Conservation (phyloP, 202 grass and related monocot genomes). For the Panicum virgatum region DNA sequence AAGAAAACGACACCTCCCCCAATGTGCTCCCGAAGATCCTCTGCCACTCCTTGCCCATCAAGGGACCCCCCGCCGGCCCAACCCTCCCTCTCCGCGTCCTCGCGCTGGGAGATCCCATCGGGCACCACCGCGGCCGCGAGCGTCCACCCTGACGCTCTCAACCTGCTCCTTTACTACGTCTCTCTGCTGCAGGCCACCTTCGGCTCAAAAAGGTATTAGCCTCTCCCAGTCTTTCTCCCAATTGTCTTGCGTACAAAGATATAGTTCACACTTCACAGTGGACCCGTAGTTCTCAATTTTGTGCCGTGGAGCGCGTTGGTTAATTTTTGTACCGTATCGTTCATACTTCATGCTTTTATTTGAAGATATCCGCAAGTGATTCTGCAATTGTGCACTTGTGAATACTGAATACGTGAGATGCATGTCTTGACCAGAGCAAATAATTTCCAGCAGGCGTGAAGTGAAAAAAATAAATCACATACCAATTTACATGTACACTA, state of each 20-base stretch:
- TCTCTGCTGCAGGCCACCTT: slow-evolving; percentile 89
- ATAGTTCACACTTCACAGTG: background rate
- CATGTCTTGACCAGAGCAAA: too few relatives aligned
- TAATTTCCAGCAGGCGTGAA: background rate
- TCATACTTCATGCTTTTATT: slow-evolving; percentile 2
- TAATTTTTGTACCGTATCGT: background rate
- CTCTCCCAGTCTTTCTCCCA: background rate
- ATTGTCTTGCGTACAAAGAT: background rate
- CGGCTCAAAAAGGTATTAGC: slow-evolving; percentile 76
- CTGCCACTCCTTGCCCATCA: slow-evolving; percentile 80
- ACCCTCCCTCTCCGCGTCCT: slow-evolving; percentile 53
- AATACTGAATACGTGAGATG: too few relatives aligned
- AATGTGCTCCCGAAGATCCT: slow-evolving; percentile 95
- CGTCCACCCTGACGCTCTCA: slow-evolving; percentile 51
- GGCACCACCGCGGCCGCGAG: slow-evolving; percentile 29
- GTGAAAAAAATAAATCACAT: too few relatives aligned
- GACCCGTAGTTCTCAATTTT: background rate
- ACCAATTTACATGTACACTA: too few relatives aligned
- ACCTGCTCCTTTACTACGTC: slow-evolving; percentile 71
- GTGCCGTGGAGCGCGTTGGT: background rate
- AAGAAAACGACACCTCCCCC: slow-evolving; percentile 36
- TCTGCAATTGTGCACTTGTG: too few relatives aligned
- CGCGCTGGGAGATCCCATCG: slow-evolving; percentile 59
- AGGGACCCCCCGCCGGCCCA: slow-evolving; percentile 31
- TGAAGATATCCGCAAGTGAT: background rate